Conservation (phyloP, 2,329 filamentous ascomycete species). For the Meredithiella fracta region DNA sequence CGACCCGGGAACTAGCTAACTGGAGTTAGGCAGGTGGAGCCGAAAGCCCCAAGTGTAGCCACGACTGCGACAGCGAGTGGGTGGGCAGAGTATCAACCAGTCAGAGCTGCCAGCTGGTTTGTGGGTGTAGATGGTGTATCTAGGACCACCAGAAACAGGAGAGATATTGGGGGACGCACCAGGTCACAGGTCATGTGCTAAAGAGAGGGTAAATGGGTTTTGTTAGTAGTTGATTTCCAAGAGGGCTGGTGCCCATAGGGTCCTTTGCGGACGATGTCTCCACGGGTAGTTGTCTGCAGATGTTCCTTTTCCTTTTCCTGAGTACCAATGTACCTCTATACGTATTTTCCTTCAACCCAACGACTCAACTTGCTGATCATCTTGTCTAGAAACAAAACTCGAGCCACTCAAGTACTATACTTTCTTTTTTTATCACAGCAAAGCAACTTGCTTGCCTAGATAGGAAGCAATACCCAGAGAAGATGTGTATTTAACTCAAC, state of each 20-base stretch:
- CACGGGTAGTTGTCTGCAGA: no score
- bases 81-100: neutral
- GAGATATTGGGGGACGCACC: slow-evolving; percentile 38
- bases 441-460: slow-evolving; percentile 8
- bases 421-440: no score
- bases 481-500: neutral
- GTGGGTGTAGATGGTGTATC: neutral
- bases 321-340: no score
- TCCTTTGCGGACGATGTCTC: no score
- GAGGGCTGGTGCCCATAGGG: no score
- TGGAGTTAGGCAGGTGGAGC: neutral
- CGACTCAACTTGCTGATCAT: no score
- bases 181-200: slow-evolving; percentile 88
- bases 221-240: slow-evolving; percentile 14
- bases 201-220: slow-evolving; percentile 14
- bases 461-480: slow-evolving; percentile 3
- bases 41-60: neutral
- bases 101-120: neutral
- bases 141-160: neutral
- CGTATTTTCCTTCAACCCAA: no score
- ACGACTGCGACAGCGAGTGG: neutral
- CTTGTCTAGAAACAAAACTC: no score
- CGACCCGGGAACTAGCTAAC: neutral
- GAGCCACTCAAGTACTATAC: no score
- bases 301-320: no score